These are phyloP conservation scores for Penicillium sp. DNA, from an alignment of 2,329 filamentous ascomycete species.

Conservation along the genomic window DNA sequence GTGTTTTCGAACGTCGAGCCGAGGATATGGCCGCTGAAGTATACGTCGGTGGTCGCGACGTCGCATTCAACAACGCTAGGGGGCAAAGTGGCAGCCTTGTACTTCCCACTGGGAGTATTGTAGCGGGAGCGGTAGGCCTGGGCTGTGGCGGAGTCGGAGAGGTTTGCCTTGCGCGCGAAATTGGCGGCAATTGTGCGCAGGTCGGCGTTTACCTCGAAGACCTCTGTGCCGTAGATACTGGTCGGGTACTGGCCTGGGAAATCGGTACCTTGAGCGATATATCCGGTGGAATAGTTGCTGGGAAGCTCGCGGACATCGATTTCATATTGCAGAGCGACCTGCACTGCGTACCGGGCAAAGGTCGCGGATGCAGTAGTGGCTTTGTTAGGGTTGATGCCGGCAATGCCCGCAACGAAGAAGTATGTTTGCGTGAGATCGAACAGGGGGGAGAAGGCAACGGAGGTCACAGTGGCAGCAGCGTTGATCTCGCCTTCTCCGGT, in stretches of 20 bases:
- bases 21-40: conserved; percentile 63
- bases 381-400: conserved; percentile 67
- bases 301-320: conserved; percentile 69
- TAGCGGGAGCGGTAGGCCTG: conserved; percentile 58
- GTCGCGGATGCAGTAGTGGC: conserved; percentile 66
- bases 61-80: conserved; percentile 65
- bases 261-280: conserved; percentile 62
- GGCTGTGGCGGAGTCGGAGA: conserved; percentile 53
- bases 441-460: conserved; percentile 58
- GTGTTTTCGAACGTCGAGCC: conserved; percentile 65
- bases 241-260: conserved; percentile 57
- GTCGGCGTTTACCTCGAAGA: conserved; percentile 63
- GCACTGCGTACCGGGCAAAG: conserved; percentile 67
- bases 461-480: conserved; percentile 63
- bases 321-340: conserved; percentile 74
- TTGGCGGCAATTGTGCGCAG: conserved; percentile 55
- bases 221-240: conserved; percentile 65
- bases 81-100: conserved; percentile 42
- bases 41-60: conserved; percentile 68
- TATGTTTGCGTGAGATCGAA: conserved; percentile 69
- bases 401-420: conserved; percentile 70
- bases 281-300: conserved; percentile 63
- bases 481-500: conserved; percentile 73
- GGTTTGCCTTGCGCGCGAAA: conserved; percentile 52
- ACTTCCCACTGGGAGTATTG: conserved; percentile 29